Conservation (phyloP, 2,329 filamentous ascomycete species). For the Cadophora gregata region DNA sequence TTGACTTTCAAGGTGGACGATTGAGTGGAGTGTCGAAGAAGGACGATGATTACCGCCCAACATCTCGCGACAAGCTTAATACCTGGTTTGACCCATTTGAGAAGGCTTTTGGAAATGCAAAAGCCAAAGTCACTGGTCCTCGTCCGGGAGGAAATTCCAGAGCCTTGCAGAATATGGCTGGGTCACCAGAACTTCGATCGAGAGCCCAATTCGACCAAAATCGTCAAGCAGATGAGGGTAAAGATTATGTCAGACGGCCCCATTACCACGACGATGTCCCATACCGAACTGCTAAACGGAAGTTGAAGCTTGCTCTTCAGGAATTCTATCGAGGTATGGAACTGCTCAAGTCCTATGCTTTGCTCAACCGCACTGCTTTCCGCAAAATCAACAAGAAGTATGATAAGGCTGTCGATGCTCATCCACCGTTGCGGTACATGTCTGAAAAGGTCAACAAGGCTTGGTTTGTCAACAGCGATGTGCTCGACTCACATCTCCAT, state of each 20-base stretch:
- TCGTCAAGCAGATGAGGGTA: constrained; percentile 41
- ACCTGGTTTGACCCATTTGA: constrained; percentile 59
- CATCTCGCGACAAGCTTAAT: constrained; percentile 37
- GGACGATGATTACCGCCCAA: constrained; percentile 27
- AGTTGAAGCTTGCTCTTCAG: constrained; percentile 87
- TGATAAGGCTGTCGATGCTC: constrained; percentile 85
- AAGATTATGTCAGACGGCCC: constrained; percentile 56
- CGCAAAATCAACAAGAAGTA: constrained; percentile 99
- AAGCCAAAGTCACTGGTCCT: constrained; percentile 54
- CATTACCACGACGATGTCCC: constrained; percentile 67
- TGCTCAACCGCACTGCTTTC: constrained; percentile 91
- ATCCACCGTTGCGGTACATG: constrained; percentile 81
- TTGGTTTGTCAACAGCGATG: constrained; percentile 89
- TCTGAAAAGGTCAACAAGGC: constrained; percentile 88
- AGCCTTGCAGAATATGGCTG: constrained; percentile 59
- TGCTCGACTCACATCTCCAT: constrained; percentile 79
- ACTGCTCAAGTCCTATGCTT: constrained; percentile 86
- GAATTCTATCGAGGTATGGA: constrained; percentile 94
- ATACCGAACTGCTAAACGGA: constrained; percentile 86
- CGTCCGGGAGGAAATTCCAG: constrained; percentile 65
- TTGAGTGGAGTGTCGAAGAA: constrained; percentile 31
- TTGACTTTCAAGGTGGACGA: constrained; percentile 29
- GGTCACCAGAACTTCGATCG: constrained; percentile 44
- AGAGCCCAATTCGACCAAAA: constrained; percentile 48
- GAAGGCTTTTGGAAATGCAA: constrained; percentile 43